phyloP scores from a whole-genome alignment of 805 yeast species.

The Yarrowia sp. region DNA sequence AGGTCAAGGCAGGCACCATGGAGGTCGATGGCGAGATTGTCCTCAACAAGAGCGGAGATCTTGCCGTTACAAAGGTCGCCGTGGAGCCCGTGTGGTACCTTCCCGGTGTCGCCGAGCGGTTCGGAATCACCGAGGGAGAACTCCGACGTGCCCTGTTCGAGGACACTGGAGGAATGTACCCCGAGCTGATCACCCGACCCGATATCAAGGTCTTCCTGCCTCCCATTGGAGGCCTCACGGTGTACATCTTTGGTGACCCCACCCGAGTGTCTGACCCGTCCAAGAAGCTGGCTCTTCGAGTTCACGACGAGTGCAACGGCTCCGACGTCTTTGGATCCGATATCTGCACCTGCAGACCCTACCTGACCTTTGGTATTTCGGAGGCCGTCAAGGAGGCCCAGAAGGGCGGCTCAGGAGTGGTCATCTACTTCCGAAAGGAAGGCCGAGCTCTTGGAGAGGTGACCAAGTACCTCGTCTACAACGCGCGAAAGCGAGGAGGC shows the following conservation, averaged over 20 bases:
- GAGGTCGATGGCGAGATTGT: slow-evolving; percentile 61
- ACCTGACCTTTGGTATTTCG: slow-evolving; percentile 60
- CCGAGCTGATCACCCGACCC: slow-evolving; percentile 65
- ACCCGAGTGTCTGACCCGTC: slow-evolving; percentile 51
- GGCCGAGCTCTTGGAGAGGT: slow-evolving; percentile 72
- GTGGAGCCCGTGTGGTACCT: slow-evolving; percentile 71
- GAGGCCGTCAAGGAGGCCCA: slow-evolving; percentile 71
- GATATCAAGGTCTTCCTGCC: slow-evolving; percentile 65
- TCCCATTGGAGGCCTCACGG: slow-evolving; percentile 68
- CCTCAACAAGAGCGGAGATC: slow-evolving; percentile 57
- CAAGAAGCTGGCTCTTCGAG: slow-evolving; percentile 54
- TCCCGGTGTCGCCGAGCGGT: slow-evolving; percentile 66
- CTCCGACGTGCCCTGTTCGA: slow-evolving; percentile 61
- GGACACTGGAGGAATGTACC: slow-evolving; percentile 71
- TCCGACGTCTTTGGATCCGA: slow-evolving; percentile 69
- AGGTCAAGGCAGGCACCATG: slow-evolving; percentile 52
- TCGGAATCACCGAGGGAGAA: slow-evolving; percentile 54
- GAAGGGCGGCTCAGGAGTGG: slow-evolving; percentile 62
- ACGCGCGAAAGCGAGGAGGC: slow-evolving; percentile 67
- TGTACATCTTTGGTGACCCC: slow-evolving; percentile 64
- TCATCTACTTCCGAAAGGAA: slow-evolving; percentile 65
- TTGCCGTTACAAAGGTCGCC: slow-evolving; percentile 62
- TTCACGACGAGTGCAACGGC: slow-evolving; percentile 70
- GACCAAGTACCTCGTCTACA: slow-evolving; percentile 65
- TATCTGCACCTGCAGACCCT: slow-evolving; percentile 69